Base-by-base conservation (phyloP, 2,329 filamentous ascomycete genomes). In the Cercospora nicotianae region DNA sequence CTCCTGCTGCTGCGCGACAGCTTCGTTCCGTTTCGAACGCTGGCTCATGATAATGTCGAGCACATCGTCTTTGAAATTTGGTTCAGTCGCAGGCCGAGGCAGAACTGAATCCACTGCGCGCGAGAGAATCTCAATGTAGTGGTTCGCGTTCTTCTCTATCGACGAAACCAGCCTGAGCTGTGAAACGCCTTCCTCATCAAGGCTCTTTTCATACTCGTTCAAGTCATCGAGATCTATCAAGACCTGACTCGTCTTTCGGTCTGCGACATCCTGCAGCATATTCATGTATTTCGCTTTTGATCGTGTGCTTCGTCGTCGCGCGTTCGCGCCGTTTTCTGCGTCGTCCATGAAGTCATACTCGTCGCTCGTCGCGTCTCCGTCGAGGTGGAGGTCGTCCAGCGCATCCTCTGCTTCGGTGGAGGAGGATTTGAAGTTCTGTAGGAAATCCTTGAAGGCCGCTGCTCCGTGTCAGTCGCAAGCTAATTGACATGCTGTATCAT, bases 61-160 rank as follows among this genome's bases (percentile, higher is more conserved):
- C 9, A 98, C 94, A 80, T 99, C 95, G 77, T 97, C 94, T 80
- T 98, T 98, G 86, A 97, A 98, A 87, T 87, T 94, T 72, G 94
- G 86, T 72, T 97, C 93, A 63, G 85, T 85, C 13, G 87, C 91
- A 48, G 94, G 90, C 70, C 87, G 84, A 0, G 95, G 95, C 86
- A 99, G 89, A 64, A 92, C 86, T 67, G 89, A 90, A 81, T 99
- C 95, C 55, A 97, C 89, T 7, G 95, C 95, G 72, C 91, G 87
- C 2, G 94, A 94, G 67, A 98, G 81, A 67, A 98, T 87, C 76
- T 99, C 95, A 72, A 98, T 90, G 77, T 99, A 99, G 79, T 97
- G 95, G 77, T 95, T 91, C 16, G 95, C 93, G 81, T 99, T 99
- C 73, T 86, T 87, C 82, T 95, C 92, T 75, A 99, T 91, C 1